phyloP scores from a whole-genome alignment of 2,329 filamentous ascomycete genomes.

The Botrytis squamosa region DNA sequence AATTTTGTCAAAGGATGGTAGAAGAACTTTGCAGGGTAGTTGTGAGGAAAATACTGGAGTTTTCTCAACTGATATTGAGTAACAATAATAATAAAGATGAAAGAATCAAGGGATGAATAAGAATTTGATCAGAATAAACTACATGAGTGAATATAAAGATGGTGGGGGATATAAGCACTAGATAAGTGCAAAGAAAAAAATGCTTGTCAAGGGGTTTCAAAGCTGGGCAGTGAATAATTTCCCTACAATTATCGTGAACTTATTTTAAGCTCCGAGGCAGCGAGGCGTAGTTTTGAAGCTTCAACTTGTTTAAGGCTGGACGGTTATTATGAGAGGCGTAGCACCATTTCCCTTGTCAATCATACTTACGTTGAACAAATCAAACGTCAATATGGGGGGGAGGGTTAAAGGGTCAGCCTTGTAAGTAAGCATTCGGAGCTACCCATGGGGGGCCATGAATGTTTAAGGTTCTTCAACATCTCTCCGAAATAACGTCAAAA shows the following conservation, averaged over 20 bases:
- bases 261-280: constrained; percentile 9
- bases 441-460: not conserved
- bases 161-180: not conserved
- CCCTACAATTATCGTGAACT: not conserved
- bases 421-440: not conserved
- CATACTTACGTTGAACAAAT: constrained; percentile 4
- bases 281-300: not conserved
- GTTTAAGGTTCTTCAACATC: not conserved
- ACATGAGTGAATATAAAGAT: not conserved
- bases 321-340: not conserved
- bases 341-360: not conserved
- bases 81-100: not conserved
- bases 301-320: not conserved
- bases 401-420: constrained; percentile 8
- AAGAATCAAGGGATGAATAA: not conserved
- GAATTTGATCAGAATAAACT: not conserved
- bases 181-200: constrained; percentile 4
- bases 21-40: not conserved
- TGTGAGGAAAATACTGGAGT: not conserved
- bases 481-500: not conserved
- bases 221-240: not conserved
- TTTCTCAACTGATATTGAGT: not conserved
- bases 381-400: not conserved
- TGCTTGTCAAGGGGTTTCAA: not conserved
- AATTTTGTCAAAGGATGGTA: not conserved